Conservation (phyloP, 805 yeast species). For the Metschnikowia anglica region DNA sequence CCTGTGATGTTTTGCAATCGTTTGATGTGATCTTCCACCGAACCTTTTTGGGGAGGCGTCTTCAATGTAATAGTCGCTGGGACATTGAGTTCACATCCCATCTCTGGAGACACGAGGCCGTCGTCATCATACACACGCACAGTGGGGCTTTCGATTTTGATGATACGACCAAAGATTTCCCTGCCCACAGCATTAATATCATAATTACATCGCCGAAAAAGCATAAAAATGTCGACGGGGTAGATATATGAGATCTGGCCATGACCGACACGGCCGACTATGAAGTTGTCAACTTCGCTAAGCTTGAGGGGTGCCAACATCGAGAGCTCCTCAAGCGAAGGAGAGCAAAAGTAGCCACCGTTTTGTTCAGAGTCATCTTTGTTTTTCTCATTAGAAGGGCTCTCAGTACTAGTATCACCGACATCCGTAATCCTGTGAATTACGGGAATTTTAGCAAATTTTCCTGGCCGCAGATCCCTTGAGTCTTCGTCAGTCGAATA, state of each 20-base stretch:
- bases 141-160: constrained; percentile 46
- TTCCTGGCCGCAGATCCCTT: neutral
- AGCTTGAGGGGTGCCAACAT: constrained; percentile 47
- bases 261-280: constrained; percentile 63
- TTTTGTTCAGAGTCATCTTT: neutral
- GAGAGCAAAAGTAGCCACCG: constrained; percentile 71
- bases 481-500: constrained; percentile 25
- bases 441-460: neutral
- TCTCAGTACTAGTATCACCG: neutral
- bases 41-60: constrained; percentile 52
- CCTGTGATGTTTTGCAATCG: constrained; percentile 56
- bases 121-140: constrained; percentile 65
- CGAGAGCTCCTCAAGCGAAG: constrained; percentile 52
- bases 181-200: constrained; percentile 37
- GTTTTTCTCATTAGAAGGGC: neutral
- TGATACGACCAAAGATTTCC: constrained; percentile 37
- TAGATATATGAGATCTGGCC: constrained; percentile 66
- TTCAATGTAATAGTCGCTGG: constrained; percentile 74
- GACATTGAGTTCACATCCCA: constrained; percentile 70
- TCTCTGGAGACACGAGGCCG: constrained; percentile 47
- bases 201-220: constrained; percentile 42
- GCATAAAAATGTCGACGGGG: constrained; percentile 66
- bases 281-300: constrained; percentile 57
- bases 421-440: neutral
- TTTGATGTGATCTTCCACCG: constrained; percentile 46